Conservation (phyloP, 2,329 filamentous ascomycete species). For the Monosporascus sp. region DNA sequence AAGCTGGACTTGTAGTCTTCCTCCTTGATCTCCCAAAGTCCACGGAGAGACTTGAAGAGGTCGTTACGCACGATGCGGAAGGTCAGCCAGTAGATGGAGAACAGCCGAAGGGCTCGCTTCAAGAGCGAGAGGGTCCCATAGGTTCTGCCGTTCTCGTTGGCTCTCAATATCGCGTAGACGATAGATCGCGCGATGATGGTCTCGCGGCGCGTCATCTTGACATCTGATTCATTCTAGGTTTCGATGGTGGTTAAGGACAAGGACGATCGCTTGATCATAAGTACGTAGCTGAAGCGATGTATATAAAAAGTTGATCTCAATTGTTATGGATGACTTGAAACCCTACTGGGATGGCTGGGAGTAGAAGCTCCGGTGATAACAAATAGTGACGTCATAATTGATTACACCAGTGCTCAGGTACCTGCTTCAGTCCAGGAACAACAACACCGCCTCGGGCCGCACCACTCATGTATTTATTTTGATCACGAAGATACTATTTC, state of each 20-base stretch:
- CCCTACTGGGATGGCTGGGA: no score
- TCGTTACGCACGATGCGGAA: slow-evolving; percentile 22
- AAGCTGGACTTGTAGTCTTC: slow-evolving; percentile 51
- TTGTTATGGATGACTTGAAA: no score
- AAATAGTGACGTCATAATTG: no score
- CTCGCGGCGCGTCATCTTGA: slow-evolving; percentile 23
- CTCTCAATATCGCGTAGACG: slow-evolving; percentile 29
- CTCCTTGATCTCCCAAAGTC: slow-evolving; percentile 46
- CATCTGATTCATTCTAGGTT: background rate
- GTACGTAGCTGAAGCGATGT: no score
- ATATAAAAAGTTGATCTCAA: no score
- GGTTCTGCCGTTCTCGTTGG: slow-evolving; percentile 21
- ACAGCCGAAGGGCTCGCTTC: slow-evolving; percentile 36
- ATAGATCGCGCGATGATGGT: slow-evolving; percentile 34
- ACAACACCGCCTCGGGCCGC: no score
- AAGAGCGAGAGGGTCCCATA: slow-evolving; percentile 25
- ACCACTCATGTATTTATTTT: no score
- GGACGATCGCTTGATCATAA: background rate
- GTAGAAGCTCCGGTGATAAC: no score
- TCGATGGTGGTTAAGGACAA: background rate
- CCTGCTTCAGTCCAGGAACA: no score
- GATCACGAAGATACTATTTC: no score
- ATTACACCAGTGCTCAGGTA: no score
- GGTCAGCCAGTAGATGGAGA: slow-evolving; percentile 29
- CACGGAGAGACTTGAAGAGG: slow-evolving; percentile 38